Conservation (phyloP, 768 basidiomycete species). For the Phaffia australis region DNA sequence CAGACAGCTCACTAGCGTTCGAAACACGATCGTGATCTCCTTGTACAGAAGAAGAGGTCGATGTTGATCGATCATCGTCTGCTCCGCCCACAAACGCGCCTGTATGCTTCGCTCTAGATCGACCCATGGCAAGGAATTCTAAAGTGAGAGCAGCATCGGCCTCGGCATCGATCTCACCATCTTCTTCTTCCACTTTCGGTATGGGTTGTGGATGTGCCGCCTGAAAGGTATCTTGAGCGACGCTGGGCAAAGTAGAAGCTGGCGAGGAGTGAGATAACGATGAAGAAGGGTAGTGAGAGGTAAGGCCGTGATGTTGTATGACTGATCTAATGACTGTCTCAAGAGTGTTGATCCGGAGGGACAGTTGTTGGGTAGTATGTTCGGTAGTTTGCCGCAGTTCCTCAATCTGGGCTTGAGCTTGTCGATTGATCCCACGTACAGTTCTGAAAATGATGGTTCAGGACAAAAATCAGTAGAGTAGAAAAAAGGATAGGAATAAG, state of each 20-base stretch:
- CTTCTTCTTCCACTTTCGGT: slow-evolving; percentile 1
- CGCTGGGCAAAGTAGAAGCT: no score
- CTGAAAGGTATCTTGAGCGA: no score
- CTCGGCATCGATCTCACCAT: slow-evolving; percentile 13
- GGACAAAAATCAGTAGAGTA: background rate
- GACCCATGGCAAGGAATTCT: slow-evolving; percentile 23
- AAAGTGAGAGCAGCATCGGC: slow-evolving; percentile 23
- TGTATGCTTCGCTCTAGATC: slow-evolving; percentile 18
- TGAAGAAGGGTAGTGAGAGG: no score
- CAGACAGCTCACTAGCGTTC: background rate
- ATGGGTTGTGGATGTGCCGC: no score
- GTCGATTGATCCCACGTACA: slow-evolving; percentile 1
- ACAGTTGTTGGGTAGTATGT: slow-evolving; percentile 6
- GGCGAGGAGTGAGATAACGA: no score
- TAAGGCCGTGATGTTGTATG: no score
- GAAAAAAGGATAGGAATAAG: background rate
- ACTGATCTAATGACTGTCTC: background rate
- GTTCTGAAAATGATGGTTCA: background rate
- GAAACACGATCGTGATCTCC: background rate
- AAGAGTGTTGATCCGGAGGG: slow-evolving; percentile 9
- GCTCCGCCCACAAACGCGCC: slow-evolving; percentile 20
- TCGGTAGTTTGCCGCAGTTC: slow-evolving; percentile 15
- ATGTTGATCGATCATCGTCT: background rate
- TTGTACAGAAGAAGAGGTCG: no score
- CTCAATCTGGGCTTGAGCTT: slow-evolving; percentile 19